phyloP scores from a whole-genome alignment of 1,139 yeast genomes.

The Hansenula anomala region DNA sequence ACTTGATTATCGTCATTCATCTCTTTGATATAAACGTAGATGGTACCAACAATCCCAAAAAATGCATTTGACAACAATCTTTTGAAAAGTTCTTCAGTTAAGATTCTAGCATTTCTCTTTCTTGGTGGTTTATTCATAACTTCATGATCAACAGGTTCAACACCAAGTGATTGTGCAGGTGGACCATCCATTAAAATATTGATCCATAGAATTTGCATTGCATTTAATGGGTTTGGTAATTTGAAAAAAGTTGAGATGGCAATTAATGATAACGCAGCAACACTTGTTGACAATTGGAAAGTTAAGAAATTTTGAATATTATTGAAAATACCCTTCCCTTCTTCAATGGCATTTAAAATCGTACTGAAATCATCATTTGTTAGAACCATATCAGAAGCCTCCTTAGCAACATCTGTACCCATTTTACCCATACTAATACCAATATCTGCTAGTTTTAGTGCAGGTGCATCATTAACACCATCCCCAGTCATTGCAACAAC shows the following conservation, averaged over 20 bases:
- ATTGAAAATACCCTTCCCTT: slow-evolving; percentile 93
- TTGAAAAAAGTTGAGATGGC: slow-evolving; percentile 85
- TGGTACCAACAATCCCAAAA: slow-evolving; percentile 74
- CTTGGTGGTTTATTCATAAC: slow-evolving; percentile 96
- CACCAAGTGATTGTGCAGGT: slow-evolving; percentile 96
- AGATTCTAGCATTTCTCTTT: slow-evolving; percentile 73
- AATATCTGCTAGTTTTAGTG: slow-evolving; percentile 91
- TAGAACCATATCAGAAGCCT: slow-evolving; percentile 96
- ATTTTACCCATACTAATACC: slow-evolving; percentile 97
- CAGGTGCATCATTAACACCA: slow-evolving; percentile 99
- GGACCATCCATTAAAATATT: slow-evolving; percentile 99
- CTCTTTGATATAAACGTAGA: slow-evolving; percentile 78
- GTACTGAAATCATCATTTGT: slow-evolving; percentile 96
- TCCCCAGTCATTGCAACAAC: slow-evolving; percentile 99
- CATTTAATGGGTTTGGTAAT: slow-evolving; percentile 92
- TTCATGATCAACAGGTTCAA: slow-evolving; percentile 93
- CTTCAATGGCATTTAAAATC: slow-evolving; percentile 86
- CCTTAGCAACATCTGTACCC: slow-evolving; percentile 98
- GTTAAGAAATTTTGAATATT: slow-evolving; percentile 92
- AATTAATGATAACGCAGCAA: slow-evolving; percentile 87
- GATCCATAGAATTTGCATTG: slow-evolving; percentile 98
- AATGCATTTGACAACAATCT: slow-evolving; percentile 73
- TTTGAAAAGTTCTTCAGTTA: slow-evolving; percentile 62
- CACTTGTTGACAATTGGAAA: slow-evolving; percentile 91
- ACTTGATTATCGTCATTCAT: slow-evolving; percentile 67